Evolutionary conservation across 1,284 basidiomycete genomes (phyloP).

Genomic region (Peniophora sp.): DNA sequence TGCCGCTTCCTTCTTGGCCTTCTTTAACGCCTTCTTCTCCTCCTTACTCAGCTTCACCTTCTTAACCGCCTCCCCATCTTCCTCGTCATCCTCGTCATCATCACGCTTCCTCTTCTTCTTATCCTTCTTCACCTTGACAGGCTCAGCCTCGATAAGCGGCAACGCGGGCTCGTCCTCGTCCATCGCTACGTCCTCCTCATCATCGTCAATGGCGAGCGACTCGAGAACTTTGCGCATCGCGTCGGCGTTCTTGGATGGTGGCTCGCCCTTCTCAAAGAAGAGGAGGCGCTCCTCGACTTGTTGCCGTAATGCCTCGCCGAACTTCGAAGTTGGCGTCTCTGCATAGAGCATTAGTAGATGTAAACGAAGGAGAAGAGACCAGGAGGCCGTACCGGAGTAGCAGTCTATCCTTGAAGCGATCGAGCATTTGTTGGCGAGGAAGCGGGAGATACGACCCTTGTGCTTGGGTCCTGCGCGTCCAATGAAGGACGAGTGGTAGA

Average conservation of each 20-base stretch:
- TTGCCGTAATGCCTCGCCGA: constrained; percentile 86
- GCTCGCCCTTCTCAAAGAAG: constrained; percentile 89
- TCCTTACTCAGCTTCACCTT: constrained; percentile 75
- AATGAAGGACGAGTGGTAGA: constrained; percentile 95
- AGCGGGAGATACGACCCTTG: constrained; percentile 97
- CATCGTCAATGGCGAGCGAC: constrained; percentile 65
- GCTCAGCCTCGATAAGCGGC: constrained; percentile 31
- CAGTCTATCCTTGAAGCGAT: constrained; percentile 98
- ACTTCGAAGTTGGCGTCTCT: constrained; percentile 88
- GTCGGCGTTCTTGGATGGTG: constrained; percentile 82
- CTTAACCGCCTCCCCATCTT: constrained; percentile 52
- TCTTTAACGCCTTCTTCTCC: constrained; percentile 75
- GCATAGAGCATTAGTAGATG: constrained; percentile 2
- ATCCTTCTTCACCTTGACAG: constrained; percentile 44
- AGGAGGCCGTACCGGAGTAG: constrained; percentile 61
- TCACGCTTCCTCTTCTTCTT: constrained; percentile 59
- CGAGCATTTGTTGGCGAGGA: constrained; percentile 98
- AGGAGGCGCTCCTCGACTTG: constrained; percentile 95
- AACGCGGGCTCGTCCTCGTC: constrained; percentile 43
- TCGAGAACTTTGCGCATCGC: constrained; percentile 86
- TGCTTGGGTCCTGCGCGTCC: constrained; percentile 91
- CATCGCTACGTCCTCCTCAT: constrained; percentile 56
- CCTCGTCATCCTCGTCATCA: constrained; percentile 49
- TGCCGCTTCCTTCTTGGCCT: constrained; percentile 40
- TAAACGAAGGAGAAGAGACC: constrained; percentile 1